Percentiles rank a stretch among this genome's conserved stretches.
Conservation (phyloP, 495 filamentous ascomycete genomes). For the Trichoderma erinaceum region DNA sequence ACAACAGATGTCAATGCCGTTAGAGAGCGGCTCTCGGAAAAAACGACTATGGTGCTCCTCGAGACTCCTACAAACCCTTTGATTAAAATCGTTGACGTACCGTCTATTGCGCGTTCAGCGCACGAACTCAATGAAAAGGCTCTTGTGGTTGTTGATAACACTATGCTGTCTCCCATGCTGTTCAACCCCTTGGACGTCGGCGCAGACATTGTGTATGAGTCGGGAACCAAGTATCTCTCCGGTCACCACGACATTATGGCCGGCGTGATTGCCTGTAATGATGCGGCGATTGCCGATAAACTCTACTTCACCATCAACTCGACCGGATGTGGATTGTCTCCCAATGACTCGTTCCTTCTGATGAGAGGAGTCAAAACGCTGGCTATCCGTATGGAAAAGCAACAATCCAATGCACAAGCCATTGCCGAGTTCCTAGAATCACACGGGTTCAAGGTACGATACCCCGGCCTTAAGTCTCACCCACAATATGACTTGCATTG, state of each 20-base stretch:
- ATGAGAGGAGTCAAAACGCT: conserved; percentile 93
- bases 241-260: conserved; percentile 99
- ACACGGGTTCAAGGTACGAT: conserved; percentile 90
- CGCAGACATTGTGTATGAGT: conserved; percentile 95
- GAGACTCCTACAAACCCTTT: conserved; percentile 96
- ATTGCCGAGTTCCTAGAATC: conserved; percentile 90
- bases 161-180: conserved; percentile 93
- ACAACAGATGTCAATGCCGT: conserved; percentile 71
- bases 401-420: conserved; percentile 82
- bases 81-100: conserved; percentile 95
- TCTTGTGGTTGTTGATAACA: conserved; percentile 93
- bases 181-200: conserved; percentile 89
- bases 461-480: conserved; percentile 87
- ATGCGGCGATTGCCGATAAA: conserved; percentile 70
- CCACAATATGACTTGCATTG: conserved; percentile 95
- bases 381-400: conserved; percentile 96
- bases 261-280: conserved; percentile 86
- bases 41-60: conserved; percentile 92
- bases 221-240: conserved; percentile 94
- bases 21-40: conserved; percentile 56
- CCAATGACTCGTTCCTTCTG: conserved; percentile 92
- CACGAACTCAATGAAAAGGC: conserved; percentile 75
- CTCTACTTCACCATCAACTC: conserved; percentile 96
- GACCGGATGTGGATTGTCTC: conserved; percentile 86
- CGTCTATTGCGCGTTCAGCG: conserved; percentile 61